Evolutionary conservation across 257 asterid genomes (phyloP), one percentile per base, ranked within the genome.

Genomic region (Coffea eugenioides): DNA sequence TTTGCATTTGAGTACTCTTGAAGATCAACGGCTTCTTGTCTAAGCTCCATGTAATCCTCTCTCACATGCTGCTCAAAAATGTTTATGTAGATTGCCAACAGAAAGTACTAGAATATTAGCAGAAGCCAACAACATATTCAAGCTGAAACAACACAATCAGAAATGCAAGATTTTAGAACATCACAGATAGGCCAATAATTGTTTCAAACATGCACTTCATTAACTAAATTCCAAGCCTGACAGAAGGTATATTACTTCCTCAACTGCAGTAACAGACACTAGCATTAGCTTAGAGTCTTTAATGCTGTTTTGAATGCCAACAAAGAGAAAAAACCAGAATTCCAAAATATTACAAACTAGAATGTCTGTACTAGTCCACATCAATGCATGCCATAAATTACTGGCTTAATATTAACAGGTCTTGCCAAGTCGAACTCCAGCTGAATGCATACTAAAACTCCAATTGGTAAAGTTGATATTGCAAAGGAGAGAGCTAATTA

Each of bases 1-100:
- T 96, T 96, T 43, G 97, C 98, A 77, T 91, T 91, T 74, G 98
- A 94, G 88, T 96, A 96, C 81, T 96, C 99, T 81, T 91, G 99
- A 83, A 96, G 97, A 81, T 96, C 99, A 59, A 83, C 79, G 75
- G 97, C 98, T 83, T 96, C 97, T 85, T 96, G 98, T 82, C 92
- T 90, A 92, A 96, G 86, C 86, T 94, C 94, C 86, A 84, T 66
- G 86, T 88, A 86, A 80, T 96, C 97, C 77, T 91, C 97, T 85
- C 86, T 94, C 79, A 91, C 93, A 87, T 90, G 91, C 99, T 96
- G 95, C 77, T 82, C 82, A 87, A 67, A 82, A 74, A 85, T 86
- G 78, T 77, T 51, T 71, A 57, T 49, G 48, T 43, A 59, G 12
- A 13, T 59, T 41, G 45, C 48, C 67, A 39, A 81, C 36, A 25